These are phyloP conservation scores for Xylaria digitata DNA, from an alignment of 2,329 filamentous ascomycete genomes.

Conservation along the genomic window DNA sequence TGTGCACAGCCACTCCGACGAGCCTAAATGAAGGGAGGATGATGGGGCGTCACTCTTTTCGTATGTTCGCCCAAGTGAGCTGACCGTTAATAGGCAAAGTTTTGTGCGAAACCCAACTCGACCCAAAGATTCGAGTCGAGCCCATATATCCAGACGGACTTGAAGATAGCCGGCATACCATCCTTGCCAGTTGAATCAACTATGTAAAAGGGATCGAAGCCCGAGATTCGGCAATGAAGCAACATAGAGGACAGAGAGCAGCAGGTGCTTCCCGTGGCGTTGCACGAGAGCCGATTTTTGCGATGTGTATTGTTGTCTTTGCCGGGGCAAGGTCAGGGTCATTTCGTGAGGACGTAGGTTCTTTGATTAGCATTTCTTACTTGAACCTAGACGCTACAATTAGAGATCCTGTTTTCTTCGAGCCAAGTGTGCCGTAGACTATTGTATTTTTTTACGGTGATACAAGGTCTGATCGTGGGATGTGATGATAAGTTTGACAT, in stretches of 20 bases:
- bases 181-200: conserved; percentile 11
- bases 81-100: conserved; percentile 27
- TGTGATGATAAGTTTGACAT: too few relatives aligned
- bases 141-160: conserved; percentile 19
- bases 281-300: conserved; percentile 22
- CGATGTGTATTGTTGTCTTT: conserved; percentile 26
- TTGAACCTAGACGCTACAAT: conserved; percentile 32
- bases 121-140: conserved; percentile 22
- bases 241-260: conserved; percentile 6
- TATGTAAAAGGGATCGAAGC: conserved; percentile 1
- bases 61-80: conserved; percentile 18
- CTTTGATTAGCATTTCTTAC: conserved; percentile 35
- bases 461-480: too few relatives aligned
- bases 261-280: background rate
- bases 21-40: conserved; percentile 16
- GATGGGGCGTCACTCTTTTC: background rate
- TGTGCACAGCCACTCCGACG: conserved; percentile 8
- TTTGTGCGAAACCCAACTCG: conserved; percentile 10
- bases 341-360: conserved; percentile 30
- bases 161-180: background rate
- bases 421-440: background rate
- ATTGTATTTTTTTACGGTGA: too few relatives aligned
- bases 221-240: background rate
- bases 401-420: conserved; percentile 26
- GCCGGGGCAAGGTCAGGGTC: conserved; percentile 20